Conservation (phyloP, 768 basidiomycete genomes). For the Lyophyllum decastes region DNA sequence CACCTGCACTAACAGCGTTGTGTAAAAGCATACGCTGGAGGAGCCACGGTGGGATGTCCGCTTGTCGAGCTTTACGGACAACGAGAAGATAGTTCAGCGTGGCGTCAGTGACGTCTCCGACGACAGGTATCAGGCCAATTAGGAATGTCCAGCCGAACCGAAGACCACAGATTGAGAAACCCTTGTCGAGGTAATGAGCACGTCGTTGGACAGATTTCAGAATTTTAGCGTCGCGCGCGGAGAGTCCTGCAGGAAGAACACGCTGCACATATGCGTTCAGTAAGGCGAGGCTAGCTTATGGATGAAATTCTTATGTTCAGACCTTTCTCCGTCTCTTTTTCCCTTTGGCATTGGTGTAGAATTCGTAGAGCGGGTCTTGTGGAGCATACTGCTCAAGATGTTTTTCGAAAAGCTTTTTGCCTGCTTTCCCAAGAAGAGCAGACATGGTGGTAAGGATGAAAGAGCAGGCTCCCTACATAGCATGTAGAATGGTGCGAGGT, state of each 20-base stretch:
- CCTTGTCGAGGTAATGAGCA: constrained; percentile 87
- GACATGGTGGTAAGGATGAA: constrained; percentile 23
- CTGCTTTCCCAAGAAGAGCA: constrained; percentile 43
- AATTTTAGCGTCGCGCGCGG: constrained; percentile 71
- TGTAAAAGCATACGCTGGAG: constrained; percentile 74
- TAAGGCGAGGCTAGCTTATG: not conserved
- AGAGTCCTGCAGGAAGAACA: constrained; percentile 73
- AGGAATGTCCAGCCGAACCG: constrained; percentile 88
- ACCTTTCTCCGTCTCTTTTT: constrained; percentile 62
- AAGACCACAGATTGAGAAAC: constrained; percentile 77
- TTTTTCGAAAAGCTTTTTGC: constrained; percentile 60
- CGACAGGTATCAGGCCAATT: constrained; percentile 72
- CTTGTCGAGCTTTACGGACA: constrained; percentile 70
- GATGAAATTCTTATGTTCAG: constrained; percentile 14
- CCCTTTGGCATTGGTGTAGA: constrained; percentile 55
- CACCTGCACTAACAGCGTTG: constrained; percentile 64
- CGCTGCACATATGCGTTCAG: constrained; percentile 41
- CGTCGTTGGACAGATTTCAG: constrained; percentile 73
- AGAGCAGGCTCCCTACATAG: not conserved
- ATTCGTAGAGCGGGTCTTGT: constrained; percentile 74
- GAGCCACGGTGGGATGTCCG: constrained; percentile 71
- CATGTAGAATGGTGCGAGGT: not conserved
- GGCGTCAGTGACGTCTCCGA: constrained; percentile 66
- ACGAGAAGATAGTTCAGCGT: constrained; percentile 76
- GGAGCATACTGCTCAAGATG: constrained; percentile 71